Conservation (phyloP, 1,284 basidiomycete species). For the Marasmius oreades region DNA sequence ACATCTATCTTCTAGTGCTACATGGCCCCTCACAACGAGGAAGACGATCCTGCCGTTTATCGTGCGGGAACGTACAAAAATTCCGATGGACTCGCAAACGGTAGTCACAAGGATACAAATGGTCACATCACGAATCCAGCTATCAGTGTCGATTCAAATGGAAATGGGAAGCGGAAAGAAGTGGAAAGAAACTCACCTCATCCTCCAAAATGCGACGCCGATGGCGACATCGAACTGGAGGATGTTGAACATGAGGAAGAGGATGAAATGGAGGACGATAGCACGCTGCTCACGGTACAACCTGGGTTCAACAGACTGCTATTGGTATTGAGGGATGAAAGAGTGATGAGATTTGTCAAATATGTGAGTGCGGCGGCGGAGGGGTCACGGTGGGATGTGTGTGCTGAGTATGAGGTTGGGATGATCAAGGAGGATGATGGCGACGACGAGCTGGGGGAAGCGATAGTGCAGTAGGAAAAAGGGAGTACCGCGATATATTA, state of each 20-base stretch:
- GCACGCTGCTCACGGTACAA: constrained; percentile 85
- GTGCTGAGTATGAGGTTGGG: constrained; percentile 85
- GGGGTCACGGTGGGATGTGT: constrained; percentile 89
- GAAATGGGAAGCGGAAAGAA: constrained; percentile 2
- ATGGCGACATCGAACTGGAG: constrained; percentile 34
- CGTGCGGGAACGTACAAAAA: constrained; percentile 63
- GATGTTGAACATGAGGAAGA: constrained; percentile 55
- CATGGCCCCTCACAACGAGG: constrained; percentile 90
- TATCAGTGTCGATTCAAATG: constrained; percentile 18
- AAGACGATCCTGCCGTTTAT: constrained; percentile 93
- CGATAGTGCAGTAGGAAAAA: background rate
- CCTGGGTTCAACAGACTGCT: constrained; percentile 90
- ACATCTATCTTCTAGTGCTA: constrained; percentile 62
- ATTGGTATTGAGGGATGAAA: constrained; percentile 88
- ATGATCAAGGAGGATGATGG: constrained; percentile 56
- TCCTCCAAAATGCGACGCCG: constrained; percentile 8
- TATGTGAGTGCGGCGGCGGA: constrained; percentile 86
- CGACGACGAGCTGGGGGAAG: constrained; percentile 17
- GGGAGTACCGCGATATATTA: too few species aligned
- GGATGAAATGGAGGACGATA: constrained; percentile 74
- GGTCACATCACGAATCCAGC: constrained; percentile 17
- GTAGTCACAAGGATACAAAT: background rate
- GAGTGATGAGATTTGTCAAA: constrained; percentile 92
- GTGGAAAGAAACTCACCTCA: constrained; percentile 1
- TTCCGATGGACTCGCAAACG: constrained; percentile 15